phyloP scores from a whole-genome alignment of 768 basidiomycete species.

The Pleurotus giganteus region DNA sequence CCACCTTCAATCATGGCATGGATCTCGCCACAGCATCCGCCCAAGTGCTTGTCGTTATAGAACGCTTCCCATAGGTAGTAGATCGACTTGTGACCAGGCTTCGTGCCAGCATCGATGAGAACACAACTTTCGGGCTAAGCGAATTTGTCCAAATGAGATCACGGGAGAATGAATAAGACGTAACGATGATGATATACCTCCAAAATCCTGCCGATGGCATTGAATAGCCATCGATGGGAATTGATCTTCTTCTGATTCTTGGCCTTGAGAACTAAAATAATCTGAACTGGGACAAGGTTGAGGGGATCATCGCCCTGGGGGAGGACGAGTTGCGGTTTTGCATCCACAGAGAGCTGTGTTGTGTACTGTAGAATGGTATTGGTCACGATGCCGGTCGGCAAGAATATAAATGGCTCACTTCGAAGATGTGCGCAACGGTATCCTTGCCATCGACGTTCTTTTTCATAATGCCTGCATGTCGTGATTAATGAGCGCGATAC shows the following conservation, averaged over 20 bases:
- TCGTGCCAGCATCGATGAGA: constrained; percentile 92
- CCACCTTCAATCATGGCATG: constrained; percentile 96
- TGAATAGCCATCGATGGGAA: constrained; percentile 93
- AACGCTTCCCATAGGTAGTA: constrained; percentile 94
- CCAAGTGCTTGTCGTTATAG: constrained; percentile 72
- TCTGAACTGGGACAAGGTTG: constrained; percentile 89
- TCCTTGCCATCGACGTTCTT: constrained; percentile 86
- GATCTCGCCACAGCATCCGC: constrained; percentile 89
- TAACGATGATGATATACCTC: constrained; percentile 46
- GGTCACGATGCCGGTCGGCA: not conserved
- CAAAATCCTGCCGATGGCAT: constrained; percentile 81
- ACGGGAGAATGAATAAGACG: not conserved
- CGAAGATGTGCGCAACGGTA: constrained; percentile 91
- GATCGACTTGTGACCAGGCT: constrained; percentile 93
- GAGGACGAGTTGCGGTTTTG: constrained; percentile 84
- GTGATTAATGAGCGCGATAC: not conserved
- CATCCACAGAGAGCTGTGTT: constrained; percentile 90
- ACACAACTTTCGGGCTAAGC: constrained; percentile 46
- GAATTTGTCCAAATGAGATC: not conserved
- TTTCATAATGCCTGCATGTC: constrained; percentile 62
- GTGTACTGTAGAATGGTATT: constrained; percentile 64
- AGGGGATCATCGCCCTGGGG: constrained; percentile 88
- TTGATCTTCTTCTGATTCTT: constrained; percentile 97
- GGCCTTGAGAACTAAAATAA: constrained; percentile 87
- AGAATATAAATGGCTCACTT: constrained; percentile 43